Conservation (phyloP, 805 yeast species). For the Lachancea dasiensis region DNA sequence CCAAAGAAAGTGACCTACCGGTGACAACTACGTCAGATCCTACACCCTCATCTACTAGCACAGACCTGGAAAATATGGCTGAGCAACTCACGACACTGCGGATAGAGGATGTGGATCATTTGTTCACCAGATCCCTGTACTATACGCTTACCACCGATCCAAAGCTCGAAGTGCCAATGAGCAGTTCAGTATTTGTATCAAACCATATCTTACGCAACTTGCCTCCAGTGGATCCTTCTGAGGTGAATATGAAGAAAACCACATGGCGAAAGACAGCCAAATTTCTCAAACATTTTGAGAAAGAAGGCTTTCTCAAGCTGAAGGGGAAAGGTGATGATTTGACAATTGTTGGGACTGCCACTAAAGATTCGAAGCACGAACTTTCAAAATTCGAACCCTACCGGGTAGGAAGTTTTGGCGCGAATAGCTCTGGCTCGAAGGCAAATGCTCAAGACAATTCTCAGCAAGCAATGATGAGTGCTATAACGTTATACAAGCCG, state of each 20-base stretch:
- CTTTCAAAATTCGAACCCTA: constrained; percentile 63
- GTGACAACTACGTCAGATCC: background rate
- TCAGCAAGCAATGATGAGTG: constrained; percentile 26
- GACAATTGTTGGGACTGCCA: constrained; percentile 42
- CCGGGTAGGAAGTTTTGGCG: constrained; percentile 10
- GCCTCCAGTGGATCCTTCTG: constrained; percentile 54
- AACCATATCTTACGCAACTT: constrained; percentile 61
- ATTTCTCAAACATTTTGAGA: constrained; percentile 81
- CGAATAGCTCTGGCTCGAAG: constrained; percentile 2
- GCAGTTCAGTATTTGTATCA: constrained; percentile 71
- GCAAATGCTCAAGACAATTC: constrained; percentile 16
- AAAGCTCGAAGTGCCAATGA: constrained; percentile 55
- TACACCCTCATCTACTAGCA: background rate
- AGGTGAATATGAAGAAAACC: constrained; percentile 65
- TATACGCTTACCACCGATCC: constrained; percentile 56
- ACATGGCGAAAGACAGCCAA: constrained; percentile 88
- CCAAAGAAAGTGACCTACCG: background rate
- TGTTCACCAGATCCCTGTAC: constrained; percentile 63
- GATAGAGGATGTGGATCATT: constrained; percentile 64
- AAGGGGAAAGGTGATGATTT: constrained; percentile 86
- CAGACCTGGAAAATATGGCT: constrained; percentile 28
- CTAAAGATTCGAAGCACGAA: constrained; percentile 39
- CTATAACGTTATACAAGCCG: constrained; percentile 51
- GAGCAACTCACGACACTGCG: constrained; percentile 39
- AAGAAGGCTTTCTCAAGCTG: constrained; percentile 55